Conservation (phyloP, 352 stramenopile species). For the Pythium myriotylum region DNA sequence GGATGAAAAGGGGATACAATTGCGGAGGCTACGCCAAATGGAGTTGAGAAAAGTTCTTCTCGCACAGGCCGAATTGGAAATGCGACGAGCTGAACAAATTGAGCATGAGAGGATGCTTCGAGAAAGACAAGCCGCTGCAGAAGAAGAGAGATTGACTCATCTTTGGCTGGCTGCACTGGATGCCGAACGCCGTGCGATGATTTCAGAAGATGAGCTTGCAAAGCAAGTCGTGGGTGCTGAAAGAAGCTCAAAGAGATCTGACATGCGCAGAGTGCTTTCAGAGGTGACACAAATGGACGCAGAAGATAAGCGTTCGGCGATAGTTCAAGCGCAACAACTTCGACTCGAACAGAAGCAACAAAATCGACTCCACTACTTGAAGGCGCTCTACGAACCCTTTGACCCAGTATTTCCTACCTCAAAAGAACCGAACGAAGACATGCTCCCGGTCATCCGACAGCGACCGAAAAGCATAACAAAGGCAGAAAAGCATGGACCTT, state of each 20-base stretch:
- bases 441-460: conserved; percentile 51
- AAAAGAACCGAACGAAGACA: conserved; percentile 40
- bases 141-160: conserved; percentile 42
- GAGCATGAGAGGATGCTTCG: conserved; percentile 32
- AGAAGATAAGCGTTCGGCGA: conserved; percentile 49
- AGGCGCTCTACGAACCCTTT: conserved; percentile 60
- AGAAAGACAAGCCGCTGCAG: conserved; percentile 32
- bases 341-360: conserved; percentile 32
- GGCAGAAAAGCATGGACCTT: conserved; percentile 1
- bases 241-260: conserved; percentile 28
- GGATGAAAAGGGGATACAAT: conserved; percentile 61
- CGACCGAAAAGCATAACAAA: conserved; percentile 15
- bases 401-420: conserved; percentile 55
- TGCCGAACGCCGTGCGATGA: conserved; percentile 46
- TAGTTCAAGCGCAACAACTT: conserved; percentile 32
- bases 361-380: conserved; percentile 36
- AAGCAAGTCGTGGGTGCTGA: conserved; percentile 26
- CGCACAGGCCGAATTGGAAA: conserved; percentile 59
- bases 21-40: conserved; percentile 46
- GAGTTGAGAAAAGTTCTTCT: conserved; percentile 63
- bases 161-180: conserved; percentile 33
- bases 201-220: conserved; percentile 40
- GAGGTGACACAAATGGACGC: conserved; percentile 50
- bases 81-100: conserved; percentile 33
- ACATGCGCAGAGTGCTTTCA: conserved; percentile 41